Base-by-base conservation (phyloP, 495 filamentous ascomycete genomes). In the Aspergillus taichungensis region DNA sequence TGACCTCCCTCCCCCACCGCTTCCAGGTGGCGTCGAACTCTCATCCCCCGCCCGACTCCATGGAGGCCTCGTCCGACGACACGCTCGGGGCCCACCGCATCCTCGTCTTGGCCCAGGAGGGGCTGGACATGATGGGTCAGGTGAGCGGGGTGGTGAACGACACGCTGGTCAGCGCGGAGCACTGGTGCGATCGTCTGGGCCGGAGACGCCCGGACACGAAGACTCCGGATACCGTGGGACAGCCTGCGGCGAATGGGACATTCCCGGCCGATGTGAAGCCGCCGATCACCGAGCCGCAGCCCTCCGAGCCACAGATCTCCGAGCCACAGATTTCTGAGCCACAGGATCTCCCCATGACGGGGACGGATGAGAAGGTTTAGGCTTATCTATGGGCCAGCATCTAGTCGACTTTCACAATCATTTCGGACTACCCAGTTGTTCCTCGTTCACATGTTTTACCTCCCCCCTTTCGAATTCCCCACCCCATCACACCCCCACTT, bases 41-140 rank as follows among this genome's bases (percentile, higher is more conserved):
- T 3, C 54, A 64, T 43, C 59, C 67, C 11, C 61, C 71, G n/a
- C 64, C 68, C 0, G 65, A 67, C 12, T 60, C 66, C 6, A 38
- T 59, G 0, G 55, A 52, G 7, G 53, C 63, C 1, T 50, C 62
- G 5, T 68, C 74, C 37, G 63, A 77, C 50, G 64, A 62, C 24
- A 66, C 64, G 7, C 55, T 71, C 24, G 68, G 73, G 13, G 86
- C 85, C 3, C 77, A 84, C 47, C 67, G 81, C 11, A 87, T 88
- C 30, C 54, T 95, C 8, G 79, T 89, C 0, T 76, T 97, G 29
- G 88, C 88, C 2, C 84, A 83, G 47, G 89, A 95, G 60, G 86
- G 87, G 3, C 72, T 97, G 14, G 85, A 94, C 51, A 91, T 94
- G 77, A 85, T 95, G 75, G 71, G 75, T 0, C 85, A 94, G 57